Conservation (phyloP, 2,329 filamentous ascomycete species). For the Alternaria hordeiaustralica region DNA sequence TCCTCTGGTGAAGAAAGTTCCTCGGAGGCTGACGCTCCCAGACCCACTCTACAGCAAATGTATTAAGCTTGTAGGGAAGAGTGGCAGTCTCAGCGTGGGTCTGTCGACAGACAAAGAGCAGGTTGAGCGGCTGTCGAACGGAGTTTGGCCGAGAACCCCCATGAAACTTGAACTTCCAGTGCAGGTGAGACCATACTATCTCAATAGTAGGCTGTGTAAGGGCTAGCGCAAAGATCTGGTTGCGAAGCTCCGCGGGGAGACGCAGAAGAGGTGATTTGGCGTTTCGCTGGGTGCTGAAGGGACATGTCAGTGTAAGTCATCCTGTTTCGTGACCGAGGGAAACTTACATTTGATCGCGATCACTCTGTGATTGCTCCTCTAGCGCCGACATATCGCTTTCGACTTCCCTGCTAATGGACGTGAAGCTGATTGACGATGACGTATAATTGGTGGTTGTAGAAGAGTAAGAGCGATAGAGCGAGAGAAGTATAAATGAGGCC, state of each 20-base stretch:
- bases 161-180: no score
- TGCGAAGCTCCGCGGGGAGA: background rate
- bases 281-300: background rate
- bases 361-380: background rate
- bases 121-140: background rate
- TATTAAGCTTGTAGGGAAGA: background rate
- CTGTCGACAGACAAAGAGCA: background rate
- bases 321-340: accelerated
- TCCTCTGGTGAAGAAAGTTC: no score
- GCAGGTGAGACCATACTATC: no score
- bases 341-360: background rate
- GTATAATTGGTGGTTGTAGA: no score
- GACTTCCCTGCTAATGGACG: no score
- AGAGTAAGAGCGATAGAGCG: accelerated
- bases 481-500: no score
- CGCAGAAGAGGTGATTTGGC: background rate
- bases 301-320: background rate
- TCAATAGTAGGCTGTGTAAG: background rate
- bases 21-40: no score
- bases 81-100: background rate
- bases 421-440: background rate
- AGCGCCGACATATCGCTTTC: background rate
- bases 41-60: no score
- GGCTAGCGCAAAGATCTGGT: background rate
- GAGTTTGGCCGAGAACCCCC: no score